phyloP scores from a whole-genome alignment of 768 basidiomycete species.

The Boletus pseudopeckii region DNA sequence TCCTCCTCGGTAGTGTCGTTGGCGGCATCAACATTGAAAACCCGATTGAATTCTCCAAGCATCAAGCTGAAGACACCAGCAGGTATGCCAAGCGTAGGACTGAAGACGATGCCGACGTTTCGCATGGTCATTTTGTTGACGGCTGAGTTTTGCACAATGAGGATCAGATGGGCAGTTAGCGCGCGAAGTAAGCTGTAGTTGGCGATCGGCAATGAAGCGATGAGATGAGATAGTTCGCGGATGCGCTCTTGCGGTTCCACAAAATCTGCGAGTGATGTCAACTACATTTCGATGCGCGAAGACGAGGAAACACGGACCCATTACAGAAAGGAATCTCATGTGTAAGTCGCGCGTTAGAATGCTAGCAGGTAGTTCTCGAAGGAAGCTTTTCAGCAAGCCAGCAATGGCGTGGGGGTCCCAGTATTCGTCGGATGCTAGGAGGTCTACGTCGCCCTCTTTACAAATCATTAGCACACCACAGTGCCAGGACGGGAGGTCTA shows the following conservation, averaged over 20 bases:
- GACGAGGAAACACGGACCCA: slow-evolving; percentile 58
- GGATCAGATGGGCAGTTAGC: slow-evolving; percentile 89
- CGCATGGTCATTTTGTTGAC: slow-evolving; percentile 99
- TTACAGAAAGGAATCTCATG: slow-evolving; percentile 85
- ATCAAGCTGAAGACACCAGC: slow-evolving; percentile 95
- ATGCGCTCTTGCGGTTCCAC: slow-evolving; percentile 87
- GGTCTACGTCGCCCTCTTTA: slow-evolving; percentile 92
- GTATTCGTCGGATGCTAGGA: slow-evolving; percentile 83
- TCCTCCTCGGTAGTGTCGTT: slow-evolving; percentile 22
- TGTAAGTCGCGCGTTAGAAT: slow-evolving; percentile 92
- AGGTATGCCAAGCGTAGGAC: slow-evolving; percentile 96
- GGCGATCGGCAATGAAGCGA: slow-evolving; percentile 81
- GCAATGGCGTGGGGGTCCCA: slow-evolving; percentile 99
- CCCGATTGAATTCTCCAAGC: slow-evolving; percentile 88
- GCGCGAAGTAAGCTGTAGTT: slow-evolving; percentile 95
- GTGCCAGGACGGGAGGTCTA: background rate
- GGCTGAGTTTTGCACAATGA: slow-evolving; percentile 86
- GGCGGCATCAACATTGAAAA: slow-evolving; percentile 74
- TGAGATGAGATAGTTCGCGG: slow-evolving; percentile 78
- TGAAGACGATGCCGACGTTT: slow-evolving; percentile 98
- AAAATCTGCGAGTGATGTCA: slow-evolving; percentile 58
- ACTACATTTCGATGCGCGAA: background rate
- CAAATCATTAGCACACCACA: slow-evolving; percentile 5
- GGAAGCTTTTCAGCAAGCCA: slow-evolving; percentile 87
- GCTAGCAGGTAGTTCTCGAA: slow-evolving; percentile 91